These are phyloP conservation scores for Mucuna pruriens DNA, from an alignment of 306 rosid species.

Conservation along the genomic window DNA sequence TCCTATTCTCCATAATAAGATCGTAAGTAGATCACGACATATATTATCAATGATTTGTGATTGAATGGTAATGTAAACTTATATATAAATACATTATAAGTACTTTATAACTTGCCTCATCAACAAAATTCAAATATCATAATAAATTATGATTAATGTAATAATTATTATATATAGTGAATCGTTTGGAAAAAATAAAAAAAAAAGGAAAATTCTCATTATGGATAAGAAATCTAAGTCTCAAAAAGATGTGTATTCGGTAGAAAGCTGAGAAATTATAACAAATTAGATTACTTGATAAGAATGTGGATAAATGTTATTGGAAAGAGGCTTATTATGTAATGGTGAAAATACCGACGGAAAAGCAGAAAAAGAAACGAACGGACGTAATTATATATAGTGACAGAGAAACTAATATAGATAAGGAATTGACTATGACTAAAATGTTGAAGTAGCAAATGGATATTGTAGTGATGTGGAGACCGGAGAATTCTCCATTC, in stretches of 20 bases:
- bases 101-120: no score
- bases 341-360: background rate
- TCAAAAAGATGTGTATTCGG: background rate
- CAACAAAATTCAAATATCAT: no score
- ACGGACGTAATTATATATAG: background rate
- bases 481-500: background rate
- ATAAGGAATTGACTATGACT: slow-evolving; percentile 16
- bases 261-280: slow-evolving; percentile 9
- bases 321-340: no score
- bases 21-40: no score
- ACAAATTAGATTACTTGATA: background rate
- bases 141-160: no score
- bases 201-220: background rate
- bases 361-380: background rate
- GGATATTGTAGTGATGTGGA: slow-evolving; percentile 41
- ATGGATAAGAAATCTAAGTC: background rate
- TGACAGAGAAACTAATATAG: slow-evolving; percentile 34
- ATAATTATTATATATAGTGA: no score
- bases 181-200: background rate
- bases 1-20: no score
- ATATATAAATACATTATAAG: no score
- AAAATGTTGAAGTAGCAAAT: background rate
- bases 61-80: no score
- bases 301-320: no score
- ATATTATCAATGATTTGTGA: no score